Evolutionary conservation across 139 green algal genomes (phyloP), one percentile per base, ranked within the genome.

Genomic region (Closterium sp.): DNA sequence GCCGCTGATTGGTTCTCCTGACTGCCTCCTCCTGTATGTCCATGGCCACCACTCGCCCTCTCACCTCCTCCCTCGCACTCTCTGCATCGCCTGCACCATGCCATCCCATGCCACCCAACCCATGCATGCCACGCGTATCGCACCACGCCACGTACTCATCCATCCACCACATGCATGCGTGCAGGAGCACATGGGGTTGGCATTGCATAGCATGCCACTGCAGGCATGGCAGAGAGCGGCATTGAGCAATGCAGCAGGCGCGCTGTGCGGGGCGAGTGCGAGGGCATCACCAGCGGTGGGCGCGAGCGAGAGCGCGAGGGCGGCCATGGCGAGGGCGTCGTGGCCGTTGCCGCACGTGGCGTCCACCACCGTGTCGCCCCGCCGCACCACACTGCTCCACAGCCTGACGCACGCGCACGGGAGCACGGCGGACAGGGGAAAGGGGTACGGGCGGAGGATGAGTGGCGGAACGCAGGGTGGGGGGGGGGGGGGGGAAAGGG

Each of bases 291-390:
- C 81, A 86, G 30, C 25, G 30, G 21, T 32, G 81, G 81, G n/a
- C 5, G 86, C 32, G 86, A 23, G 31, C 21, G 31, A 9, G 23
- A 92, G 43, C 10, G 87, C 90, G 21, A 93, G 87, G 23, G 34
- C 31, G 30, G 90, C 90, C 86, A 93, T 34, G 30, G 36, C 36
- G 9, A 93, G 88, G 88, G 90, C 34, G 31, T 93, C 90, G 33
- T 92, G 38, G 9, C 90, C 90, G 87, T 93, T 93, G 86, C 90
- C 90, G 69, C 90, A 93, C n/a, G 90, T 93, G 16, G 86, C 86
- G 69, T 93, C 90, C 36, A 93, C 90, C 30, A 90, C 90, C n/a
- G 81, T 84, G 86, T 93, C 90, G 23, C 90, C 90, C 5, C 87
- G 90, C 86, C 90, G 86, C 86, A 91, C 90, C n/a, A 93, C 87